Base-by-base conservation (phyloP, 257 asterid genomes). In the Fraxinus excelsior region DNA sequence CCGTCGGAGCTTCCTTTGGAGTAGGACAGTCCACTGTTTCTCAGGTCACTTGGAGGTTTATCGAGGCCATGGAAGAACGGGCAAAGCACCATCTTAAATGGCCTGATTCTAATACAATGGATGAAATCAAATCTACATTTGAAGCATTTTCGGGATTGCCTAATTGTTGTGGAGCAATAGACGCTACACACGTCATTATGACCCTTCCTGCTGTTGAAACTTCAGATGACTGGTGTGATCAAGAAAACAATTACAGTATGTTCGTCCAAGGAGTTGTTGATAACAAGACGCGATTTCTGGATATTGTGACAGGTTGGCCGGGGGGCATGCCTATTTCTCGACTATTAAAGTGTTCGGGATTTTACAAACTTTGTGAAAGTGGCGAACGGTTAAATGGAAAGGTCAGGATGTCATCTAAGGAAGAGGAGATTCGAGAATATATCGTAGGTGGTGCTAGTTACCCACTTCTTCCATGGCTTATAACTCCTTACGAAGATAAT, bases 1-100 rank as follows among this genome's bases (percentile, higher is more conserved):
- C 97, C 0, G 96, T 96, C 7, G 99, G 98, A 73, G 94, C 97
- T 58, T 93, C 99, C 68, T 96, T 96, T 76, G 97, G 97, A 19
- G 98, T 96, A 7, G 98, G 98, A 71, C 98, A 96, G 79, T 96
- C 99, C 12, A 96, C 99, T 0, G 99, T 93, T 67, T 96, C 99
- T 42, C 99, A 96, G 79, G 97, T 96, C 68, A 96, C 99, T 1
- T 96, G 98, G 98, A 84, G 99, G 68, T 96, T 96, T 70, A 90
- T 96, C 2, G 98, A 93, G 81, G 98, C 97, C 6, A 83, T 91
- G 84, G 99, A 96, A 82, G 99, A 91, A 73, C 98, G 98, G 7
- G 96, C 92, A 0, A 86, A 85, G 76, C 97, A 96, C 86, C 99
- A 96, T 76, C 97, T 96, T 74, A 86, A 53, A 42, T 96, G 99